A percentile compares a stretch with the other conserved stretches of the same genome.
Evolutionary conservation across 495 filamentous ascomycete genomes (phyloP).

Genomic region (Podospora sp.): DNA sequence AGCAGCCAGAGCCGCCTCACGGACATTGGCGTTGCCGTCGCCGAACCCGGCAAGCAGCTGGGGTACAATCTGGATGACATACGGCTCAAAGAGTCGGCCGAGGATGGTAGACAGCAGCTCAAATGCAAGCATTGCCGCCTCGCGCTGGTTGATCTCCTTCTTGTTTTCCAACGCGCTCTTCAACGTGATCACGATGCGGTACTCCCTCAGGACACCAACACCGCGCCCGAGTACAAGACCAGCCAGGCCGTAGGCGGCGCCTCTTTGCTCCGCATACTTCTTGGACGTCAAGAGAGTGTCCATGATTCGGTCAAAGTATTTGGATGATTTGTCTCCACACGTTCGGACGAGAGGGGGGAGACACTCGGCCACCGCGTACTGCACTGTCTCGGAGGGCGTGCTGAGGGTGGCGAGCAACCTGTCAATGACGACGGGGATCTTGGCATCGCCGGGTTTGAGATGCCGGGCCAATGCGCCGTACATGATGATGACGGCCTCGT

Average conservation of each 20-base stretch:
- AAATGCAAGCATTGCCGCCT: constrained; percentile 86
- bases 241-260: constrained; percentile 92
- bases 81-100: constrained; percentile 89
- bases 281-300: constrained; percentile 80
- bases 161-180: constrained; percentile 83
- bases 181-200: constrained; percentile 79
- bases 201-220: constrained; percentile 78
- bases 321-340: constrained; percentile 70
- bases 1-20: constrained; percentile 88
- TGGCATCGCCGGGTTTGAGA: constrained; percentile 76
- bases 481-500: constrained; percentile 95
- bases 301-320: constrained; percentile 78
- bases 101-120: constrained; percentile 86
- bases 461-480: constrained; percentile 92
- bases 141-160: constrained; percentile 83
- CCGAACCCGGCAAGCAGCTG: constrained; percentile 88
- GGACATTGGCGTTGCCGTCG: constrained; percentile 82
- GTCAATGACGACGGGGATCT: constrained; percentile 82
- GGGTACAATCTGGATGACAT: constrained; percentile 92
- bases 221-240: constrained; percentile 86
- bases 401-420: constrained; percentile 81
- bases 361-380: constrained; percentile 93
- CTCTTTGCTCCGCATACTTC: constrained; percentile 86
- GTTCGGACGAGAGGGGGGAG: constrained; percentile 85
- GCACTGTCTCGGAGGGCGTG: constrained; percentile 95